A percentile compares a stretch with the other conserved stretches of the same genome.
These are phyloP conservation scores for Passiflora organensis DNA, from an alignment of 345 rosid species.

Conservation along the genomic window DNA sequence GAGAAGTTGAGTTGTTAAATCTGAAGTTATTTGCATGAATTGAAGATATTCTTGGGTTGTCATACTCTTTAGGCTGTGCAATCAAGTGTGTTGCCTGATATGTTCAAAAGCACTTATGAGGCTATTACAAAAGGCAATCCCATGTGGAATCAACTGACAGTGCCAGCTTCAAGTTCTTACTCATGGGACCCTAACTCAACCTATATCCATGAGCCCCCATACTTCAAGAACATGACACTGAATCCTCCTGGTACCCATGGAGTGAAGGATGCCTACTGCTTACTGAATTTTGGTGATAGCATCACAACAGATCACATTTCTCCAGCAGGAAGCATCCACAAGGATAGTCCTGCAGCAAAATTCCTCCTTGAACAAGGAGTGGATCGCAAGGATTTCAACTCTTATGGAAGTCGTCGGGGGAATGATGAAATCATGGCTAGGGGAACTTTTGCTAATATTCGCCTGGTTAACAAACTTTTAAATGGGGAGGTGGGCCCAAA, in stretches of 20 bases:
- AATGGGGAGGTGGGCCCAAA: constrained; percentile 95
- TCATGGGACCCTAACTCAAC: constrained; percentile 89
- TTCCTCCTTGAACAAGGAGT: constrained; percentile 72
- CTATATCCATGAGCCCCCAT: constrained; percentile 97
- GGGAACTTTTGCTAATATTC: constrained; percentile 97
- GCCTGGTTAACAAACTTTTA: constrained; percentile 92
- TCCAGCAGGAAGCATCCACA: constrained; percentile 97
- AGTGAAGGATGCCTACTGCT: constrained; percentile 91
- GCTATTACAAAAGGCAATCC: constrained; percentile 92
- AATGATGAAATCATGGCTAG: constrained; percentile 96
- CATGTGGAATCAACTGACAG: constrained; percentile 83
- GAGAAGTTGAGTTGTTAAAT: background rate
- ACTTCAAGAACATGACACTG: constrained; percentile 90
- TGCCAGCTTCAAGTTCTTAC: constrained; percentile 51
- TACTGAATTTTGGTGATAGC: constrained; percentile 92
- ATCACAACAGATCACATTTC: constrained; percentile 98
- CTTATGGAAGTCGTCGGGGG: constrained; percentile 98
- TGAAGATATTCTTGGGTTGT: constrained; percentile 11
- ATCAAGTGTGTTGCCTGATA: constrained; percentile 85
- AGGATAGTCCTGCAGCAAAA: constrained; percentile 92
- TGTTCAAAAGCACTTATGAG: constrained; percentile 90
- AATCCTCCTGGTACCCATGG: constrained; percentile 86
- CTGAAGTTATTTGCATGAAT: constrained; percentile 3
- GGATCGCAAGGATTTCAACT: constrained; percentile 81
- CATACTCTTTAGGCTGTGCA: constrained; percentile 61